Conservation (phyloP, 202 grass and related monocot species). For the Bolboschoenoplectus hybrid region DNA sequence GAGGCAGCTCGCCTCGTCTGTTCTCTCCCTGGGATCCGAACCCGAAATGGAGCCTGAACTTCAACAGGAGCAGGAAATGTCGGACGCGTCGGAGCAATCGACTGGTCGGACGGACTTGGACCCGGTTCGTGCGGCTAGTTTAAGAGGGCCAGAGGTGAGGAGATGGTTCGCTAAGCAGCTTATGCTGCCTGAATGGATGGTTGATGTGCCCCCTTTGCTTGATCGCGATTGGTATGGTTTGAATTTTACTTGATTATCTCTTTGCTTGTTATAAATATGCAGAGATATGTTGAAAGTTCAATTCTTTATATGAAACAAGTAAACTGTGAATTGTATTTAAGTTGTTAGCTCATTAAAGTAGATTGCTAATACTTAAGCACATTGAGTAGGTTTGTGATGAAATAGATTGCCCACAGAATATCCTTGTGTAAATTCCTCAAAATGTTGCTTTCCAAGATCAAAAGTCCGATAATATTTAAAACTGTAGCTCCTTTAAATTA, state of each 20-base stretch:
- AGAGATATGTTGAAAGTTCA: not conserved
- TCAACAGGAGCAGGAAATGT: slow-evolving; percentile 32
- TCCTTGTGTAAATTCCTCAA: slow-evolving; percentile 12
- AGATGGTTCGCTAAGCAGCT: slow-evolving; percentile 85
- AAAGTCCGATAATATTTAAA: not conserved
- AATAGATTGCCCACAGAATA: not conserved
- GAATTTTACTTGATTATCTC: not conserved
- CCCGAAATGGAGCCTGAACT: slow-evolving; percentile 1
- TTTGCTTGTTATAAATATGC: not conserved
- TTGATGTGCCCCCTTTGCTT: slow-evolving; percentile 74
- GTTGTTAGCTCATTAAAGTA: not conserved
- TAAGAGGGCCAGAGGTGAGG: slow-evolving; percentile 64
- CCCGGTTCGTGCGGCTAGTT: slow-evolving; percentile 56
- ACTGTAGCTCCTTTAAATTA: not conserved
- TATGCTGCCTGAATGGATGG: slow-evolving; percentile 99
- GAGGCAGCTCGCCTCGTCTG: slow-evolving; percentile 81
- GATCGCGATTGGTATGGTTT: slow-evolving; percentile 67
- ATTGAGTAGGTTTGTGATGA: not conserved
- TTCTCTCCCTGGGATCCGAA: slow-evolving; percentile 42
- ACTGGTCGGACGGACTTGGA: slow-evolving; percentile 40
- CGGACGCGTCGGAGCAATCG: not conserved
- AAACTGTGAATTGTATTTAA: not conserved
- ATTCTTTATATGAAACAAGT: not conserved
- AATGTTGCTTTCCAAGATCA: not conserved
- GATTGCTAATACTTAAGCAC: not conserved